Evolutionary conservation across 768 basidiomycete species (phyloP), one percentile per base, ranked within the genome.

Genomic region (Agaricus sinodeliciosus): DNA sequence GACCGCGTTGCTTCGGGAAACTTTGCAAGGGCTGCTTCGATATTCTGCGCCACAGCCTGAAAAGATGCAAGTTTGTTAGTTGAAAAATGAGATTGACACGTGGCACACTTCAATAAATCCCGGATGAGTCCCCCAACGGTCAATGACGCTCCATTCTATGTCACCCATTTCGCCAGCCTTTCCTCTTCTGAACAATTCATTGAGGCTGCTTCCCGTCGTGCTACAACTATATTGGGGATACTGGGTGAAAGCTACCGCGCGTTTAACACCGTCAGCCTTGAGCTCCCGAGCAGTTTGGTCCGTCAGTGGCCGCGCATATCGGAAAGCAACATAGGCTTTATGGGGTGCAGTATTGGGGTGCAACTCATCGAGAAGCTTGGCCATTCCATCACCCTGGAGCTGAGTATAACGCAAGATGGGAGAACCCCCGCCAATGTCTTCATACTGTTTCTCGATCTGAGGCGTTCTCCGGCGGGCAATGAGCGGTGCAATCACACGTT

Each of bases 191-290:
- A 80, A 94, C 25, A 99, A 70, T 66, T 99, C 96, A 62, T 98
- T 99, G 63, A 99, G 65, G 66, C 91, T 94, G 71, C 94, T 96
- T 47, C 96, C 96, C 0, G 96, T 98, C 9, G 96, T 99, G 57
- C 91, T 94, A 69, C 96, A 99, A 63, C 87, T 90, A 69, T 99
- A 99, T 67, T 99, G 96, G 0, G 96, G 96, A 67, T 99, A 99
- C 69, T 99, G 96, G 3, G 91, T 91, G 72, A 99, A 99, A 16
- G 94, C 96, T 25, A 99, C 74, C 0, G 95, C 96, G 57, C 94
- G 76, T 66, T 78, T 86, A 28, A 99, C 92, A 18, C 94, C 93
- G 64, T 98, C 96, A 48, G 73, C 78, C 69, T 82, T 84, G 86
- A 99, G 85, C 67, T 90, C 84, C 51, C 73, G 77, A 9, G 91